Evolutionary conservation across 2,329 filamentous ascomycete species (phyloP).

Genomic region (Lachnellula cervina): DNA sequence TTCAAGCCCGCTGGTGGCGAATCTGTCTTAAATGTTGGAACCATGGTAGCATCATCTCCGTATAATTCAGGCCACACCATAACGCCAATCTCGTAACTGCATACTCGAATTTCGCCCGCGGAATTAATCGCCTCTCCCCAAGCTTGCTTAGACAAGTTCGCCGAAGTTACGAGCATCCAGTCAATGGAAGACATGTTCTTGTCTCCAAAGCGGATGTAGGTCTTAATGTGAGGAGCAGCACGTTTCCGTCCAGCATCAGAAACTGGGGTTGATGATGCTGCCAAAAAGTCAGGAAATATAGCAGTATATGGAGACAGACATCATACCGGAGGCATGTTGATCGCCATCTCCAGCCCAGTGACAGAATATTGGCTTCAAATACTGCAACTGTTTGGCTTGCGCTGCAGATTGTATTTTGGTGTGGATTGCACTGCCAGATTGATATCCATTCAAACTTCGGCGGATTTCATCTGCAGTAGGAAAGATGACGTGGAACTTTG

Average conservation of each 20-base stretch:
- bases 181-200: constrained; percentile 50
- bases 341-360: constrained; percentile 66
- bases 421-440: constrained; percentile 74
- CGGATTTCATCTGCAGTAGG: constrained; percentile 77
- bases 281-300: not conserved
- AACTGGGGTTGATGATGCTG: constrained; percentile 13
- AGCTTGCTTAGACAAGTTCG: constrained; percentile 85
- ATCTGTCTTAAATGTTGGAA: constrained; percentile 63
- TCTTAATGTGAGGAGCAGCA: constrained; percentile 86
- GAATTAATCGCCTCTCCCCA: constrained; percentile 66
- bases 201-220: constrained; percentile 64
- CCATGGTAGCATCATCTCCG: constrained; percentile 49
- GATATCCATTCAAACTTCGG: constrained; percentile 70
- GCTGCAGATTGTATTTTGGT: constrained; percentile 66
- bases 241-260: constrained; percentile 56
- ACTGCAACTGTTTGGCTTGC: constrained; percentile 69
- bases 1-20: constrained; percentile 35
- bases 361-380: constrained; percentile 64
- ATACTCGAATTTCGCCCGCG: constrained; percentile 61
- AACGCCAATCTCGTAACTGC: constrained; percentile 81
- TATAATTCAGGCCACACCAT: constrained; percentile 70
- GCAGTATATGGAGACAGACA: not conserved
- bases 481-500: constrained; percentile 69
- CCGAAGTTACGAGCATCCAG: constrained; percentile 85
- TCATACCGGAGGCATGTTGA: constrained; percentile 10